phyloP scores from a whole-genome alignment of 139 green algal genomes.

The Chlamydomonas incerta region DNA sequence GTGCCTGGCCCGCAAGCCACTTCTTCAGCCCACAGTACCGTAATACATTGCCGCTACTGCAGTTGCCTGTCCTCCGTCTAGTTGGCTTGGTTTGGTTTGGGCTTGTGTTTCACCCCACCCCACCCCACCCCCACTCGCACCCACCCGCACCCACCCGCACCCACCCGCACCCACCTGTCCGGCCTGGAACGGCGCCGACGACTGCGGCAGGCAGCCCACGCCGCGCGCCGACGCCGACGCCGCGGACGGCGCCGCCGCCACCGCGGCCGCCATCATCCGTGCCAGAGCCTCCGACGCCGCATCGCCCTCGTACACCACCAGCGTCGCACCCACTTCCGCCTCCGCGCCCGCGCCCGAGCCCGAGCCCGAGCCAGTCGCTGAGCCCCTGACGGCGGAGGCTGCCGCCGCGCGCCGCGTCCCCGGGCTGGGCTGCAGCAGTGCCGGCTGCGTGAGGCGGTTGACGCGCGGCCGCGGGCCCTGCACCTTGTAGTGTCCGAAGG shows the following conservation, averaged over 20 bases:
- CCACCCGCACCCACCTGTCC: too few species aligned
- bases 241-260: not conserved
- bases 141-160: too few species aligned
- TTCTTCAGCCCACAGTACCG: too few species aligned
- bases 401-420: not conserved
- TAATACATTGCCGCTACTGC: too few species aligned
- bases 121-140: too few species aligned
- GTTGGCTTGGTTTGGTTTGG: too few species aligned
- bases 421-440: not conserved
- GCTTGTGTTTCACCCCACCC: too few species aligned
- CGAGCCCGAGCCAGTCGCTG: not conserved
- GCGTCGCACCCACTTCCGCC: not conserved
- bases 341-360: not conserved
- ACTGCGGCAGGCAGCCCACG: not conserved
- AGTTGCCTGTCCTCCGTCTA: too few species aligned
- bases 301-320: conserved; percentile 7
- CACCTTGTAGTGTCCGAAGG: conserved; percentile 19
- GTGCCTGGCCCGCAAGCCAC: too few species aligned
- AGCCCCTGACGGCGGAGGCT: not conserved
- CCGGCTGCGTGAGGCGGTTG: conserved; percentile 14
- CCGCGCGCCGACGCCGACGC: too few species aligned
- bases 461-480: not conserved
- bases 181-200: not conserved
- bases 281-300: not conserved
- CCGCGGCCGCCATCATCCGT: not conserved